Conservation (phyloP, 306 rosid genomes). For the Lagenaria siceraria region DNA sequence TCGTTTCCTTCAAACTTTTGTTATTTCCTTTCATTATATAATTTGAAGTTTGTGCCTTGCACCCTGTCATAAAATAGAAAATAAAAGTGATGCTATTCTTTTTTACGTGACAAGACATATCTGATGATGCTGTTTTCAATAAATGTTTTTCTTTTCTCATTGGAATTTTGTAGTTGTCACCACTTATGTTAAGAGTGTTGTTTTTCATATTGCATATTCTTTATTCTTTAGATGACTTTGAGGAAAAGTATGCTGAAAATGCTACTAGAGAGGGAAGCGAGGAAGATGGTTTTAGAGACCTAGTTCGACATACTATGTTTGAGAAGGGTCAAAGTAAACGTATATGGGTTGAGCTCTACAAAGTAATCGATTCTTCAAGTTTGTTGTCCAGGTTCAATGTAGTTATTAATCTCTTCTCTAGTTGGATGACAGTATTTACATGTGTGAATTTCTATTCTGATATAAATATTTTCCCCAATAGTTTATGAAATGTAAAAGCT, state of each 20-base stretch:
- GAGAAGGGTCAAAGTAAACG: constrained; percentile 99
- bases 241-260: constrained; percentile 40
- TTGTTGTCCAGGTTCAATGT: constrained; percentile 73
- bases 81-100: background rate
- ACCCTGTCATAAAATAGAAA: background rate
- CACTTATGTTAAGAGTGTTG: background rate
- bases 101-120: background rate
- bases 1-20: background rate
- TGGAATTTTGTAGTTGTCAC: background rate
- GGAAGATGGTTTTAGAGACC: constrained; percentile 69
- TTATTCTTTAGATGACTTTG: constrained; percentile 42
- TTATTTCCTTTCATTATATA: background rate
- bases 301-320: constrained; percentile 88
- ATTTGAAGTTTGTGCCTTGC: background rate
- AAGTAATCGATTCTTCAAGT: constrained; percentile 96
- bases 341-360: constrained; percentile 97
- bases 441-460: background rate
- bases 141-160: background rate
- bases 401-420: background rate
- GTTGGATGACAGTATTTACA: background rate
- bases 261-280: constrained; percentile 41
- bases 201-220: background rate
- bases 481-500: background rate
- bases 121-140: background rate
- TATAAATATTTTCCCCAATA: background rate